Evolutionary conservation across 805 yeast genomes (phyloP).

Genomic region (Candida silvatica): DNA sequence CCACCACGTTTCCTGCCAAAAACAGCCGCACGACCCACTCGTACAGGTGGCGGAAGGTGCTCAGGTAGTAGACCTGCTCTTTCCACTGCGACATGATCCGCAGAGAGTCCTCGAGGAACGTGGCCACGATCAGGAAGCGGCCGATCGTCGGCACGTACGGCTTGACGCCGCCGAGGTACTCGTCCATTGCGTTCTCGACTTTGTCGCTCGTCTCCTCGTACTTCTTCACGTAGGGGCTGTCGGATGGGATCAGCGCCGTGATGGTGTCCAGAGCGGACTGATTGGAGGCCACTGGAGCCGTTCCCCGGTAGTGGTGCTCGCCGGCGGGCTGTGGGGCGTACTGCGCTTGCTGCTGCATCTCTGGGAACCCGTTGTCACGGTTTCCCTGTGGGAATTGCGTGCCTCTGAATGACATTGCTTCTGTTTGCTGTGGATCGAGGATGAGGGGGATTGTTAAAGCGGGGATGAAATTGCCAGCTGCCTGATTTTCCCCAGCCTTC

Average conservation of each 20-base stretch:
- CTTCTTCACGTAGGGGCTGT: constrained; percentile 23
- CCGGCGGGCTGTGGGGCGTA: too few relatives aligned
- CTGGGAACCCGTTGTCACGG: constrained; percentile 6
- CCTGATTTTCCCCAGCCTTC: too few relatives aligned
- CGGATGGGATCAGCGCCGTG: constrained; percentile 23
- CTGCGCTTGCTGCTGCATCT: too few relatives aligned
- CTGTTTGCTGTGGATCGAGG: not conserved
- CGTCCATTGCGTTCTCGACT: constrained; percentile 47
- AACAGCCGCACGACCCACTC: constrained; percentile 69
- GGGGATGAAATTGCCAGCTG: too few relatives aligned
- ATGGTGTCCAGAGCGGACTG: constrained; percentile 15
- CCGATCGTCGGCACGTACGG: constrained; percentile 86
- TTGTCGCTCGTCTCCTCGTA: constrained; percentile 45
- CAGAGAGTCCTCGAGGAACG: constrained; percentile 82
- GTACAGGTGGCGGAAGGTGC: constrained; percentile 74
- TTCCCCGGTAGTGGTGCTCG: constrained; percentile 3
- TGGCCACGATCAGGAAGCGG: constrained; percentile 83
- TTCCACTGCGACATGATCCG: constrained; percentile 84
- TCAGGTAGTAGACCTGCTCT: constrained; percentile 80
- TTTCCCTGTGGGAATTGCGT: constrained; percentile 18
- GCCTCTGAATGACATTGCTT: constrained; percentile 25
- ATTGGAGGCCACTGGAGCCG: not conserved
- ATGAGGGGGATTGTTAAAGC: too few relatives aligned
- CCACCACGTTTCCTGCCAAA: constrained; percentile 49
- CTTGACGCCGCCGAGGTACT: constrained; percentile 41